Evolutionary conservation across 1,284 basidiomycete genomes (phyloP).

Genomic region (Volvariella volvacea): DNA sequence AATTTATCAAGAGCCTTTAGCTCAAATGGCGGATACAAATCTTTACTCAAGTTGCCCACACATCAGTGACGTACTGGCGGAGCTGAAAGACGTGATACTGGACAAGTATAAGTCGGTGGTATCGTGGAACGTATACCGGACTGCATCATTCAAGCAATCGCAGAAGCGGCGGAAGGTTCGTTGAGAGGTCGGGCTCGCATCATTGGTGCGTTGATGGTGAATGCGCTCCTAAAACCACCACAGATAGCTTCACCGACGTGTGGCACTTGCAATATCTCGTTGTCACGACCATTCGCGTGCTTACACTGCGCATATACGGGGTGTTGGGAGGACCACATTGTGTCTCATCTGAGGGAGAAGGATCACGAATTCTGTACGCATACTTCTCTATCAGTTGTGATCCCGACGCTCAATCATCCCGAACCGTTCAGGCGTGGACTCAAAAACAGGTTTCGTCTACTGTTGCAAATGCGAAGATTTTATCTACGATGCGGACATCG

Average conservation of each 20-base stretch:
- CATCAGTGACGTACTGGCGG: conserved; percentile 22
- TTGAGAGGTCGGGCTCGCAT: background rate
- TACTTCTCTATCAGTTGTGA: background rate
- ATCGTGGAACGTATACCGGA: conserved; percentile 33
- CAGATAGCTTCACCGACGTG: conserved; percentile 53
- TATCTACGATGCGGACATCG: conserved; percentile 32
- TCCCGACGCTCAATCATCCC: conserved; percentile 5
- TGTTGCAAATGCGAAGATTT: conserved; percentile 41
- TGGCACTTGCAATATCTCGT: conserved; percentile 48
- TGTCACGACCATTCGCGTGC: conserved; percentile 74
- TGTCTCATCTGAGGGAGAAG: conserved; percentile 47
- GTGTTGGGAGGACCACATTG: conserved; percentile 56
- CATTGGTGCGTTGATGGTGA: background rate
- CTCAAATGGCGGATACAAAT: background rate
- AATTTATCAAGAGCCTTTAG: too few species aligned
- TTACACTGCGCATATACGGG: conserved; percentile 72
- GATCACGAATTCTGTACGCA: conserved; percentile 68
- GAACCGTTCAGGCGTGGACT: conserved; percentile 30
- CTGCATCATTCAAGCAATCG: conserved; percentile 25
- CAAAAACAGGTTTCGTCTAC: conserved; percentile 35
- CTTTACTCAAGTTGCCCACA: conserved; percentile 27
- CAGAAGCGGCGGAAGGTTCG: conserved; percentile 37
- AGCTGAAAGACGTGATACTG: conserved; percentile 17
- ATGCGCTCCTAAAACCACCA: conserved; percentile 1
- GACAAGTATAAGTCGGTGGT: conserved; percentile 34